phyloP scores from a whole-genome alignment of 2,329 filamentous ascomycete species.

The Aspergillus oerlinghausenensis region DNA sequence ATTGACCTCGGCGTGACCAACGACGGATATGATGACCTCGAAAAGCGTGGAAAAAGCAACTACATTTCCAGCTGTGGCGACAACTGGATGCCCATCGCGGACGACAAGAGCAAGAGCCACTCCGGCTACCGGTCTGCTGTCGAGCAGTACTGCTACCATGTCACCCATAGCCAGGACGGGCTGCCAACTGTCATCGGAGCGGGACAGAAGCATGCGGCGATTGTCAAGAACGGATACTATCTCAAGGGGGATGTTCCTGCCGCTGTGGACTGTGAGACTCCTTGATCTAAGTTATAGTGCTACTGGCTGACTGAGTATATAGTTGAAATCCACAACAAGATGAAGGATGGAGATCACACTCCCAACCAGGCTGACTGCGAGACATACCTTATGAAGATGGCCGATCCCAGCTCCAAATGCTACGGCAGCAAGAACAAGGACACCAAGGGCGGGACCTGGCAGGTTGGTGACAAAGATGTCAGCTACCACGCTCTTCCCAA shows the following conservation, averaged over 20 bases:
- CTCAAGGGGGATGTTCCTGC: neutral
- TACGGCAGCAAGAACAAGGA: neutral
- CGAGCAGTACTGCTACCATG: neutral
- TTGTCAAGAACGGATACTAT: neutral
- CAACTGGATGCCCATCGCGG: neutral
- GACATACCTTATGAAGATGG: neutral
- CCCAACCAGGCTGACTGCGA: neutral
- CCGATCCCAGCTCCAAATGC: neutral
- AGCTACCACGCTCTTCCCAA: neutral
- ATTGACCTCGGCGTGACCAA: neutral
- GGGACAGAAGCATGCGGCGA: neutral
- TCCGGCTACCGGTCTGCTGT: neutral
- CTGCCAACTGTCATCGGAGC: neutral
- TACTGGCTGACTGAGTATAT: neutral
- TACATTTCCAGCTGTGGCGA: neutral
- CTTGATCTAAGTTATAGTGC: neutral
- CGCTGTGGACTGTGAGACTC: neutral
- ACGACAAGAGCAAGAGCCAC: neutral
- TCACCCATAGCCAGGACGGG: neutral
- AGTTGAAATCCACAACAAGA: neutral
- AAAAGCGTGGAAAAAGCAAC: neutral
- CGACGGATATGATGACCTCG: neutral
- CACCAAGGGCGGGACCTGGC: neutral
- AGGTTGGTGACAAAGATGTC: neutral
- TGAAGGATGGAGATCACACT: neutral